phyloP scores from a whole-genome alignment of 441 rosid species.

The Euphorbia corollata region DNA sequence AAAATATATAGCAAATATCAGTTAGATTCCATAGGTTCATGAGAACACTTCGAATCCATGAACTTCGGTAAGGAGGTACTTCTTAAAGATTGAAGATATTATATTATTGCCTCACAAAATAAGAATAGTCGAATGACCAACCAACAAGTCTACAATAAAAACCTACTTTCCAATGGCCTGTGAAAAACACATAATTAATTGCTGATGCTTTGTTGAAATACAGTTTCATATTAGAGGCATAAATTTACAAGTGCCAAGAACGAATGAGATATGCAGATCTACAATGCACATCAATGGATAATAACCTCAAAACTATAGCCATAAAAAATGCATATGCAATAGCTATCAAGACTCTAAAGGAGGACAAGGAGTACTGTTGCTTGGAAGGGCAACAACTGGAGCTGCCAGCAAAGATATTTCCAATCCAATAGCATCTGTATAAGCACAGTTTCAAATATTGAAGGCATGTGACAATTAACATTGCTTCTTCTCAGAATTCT shows the following conservation, averaged over 20 bases:
- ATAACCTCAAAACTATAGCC: not conserved
- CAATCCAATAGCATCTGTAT: not conserved
- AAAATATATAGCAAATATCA: not conserved
- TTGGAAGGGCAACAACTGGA: not conserved
- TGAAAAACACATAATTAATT: not conserved
- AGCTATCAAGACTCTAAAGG: not conserved
- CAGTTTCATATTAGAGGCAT: not conserved
- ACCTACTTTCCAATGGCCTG: not conserved
- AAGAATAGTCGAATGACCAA: constrained; percentile 1
- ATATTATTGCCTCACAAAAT: not conserved
- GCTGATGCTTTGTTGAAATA: not conserved
- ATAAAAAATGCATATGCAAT: not conserved
- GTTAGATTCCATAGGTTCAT: not conserved
- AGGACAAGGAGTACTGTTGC: not conserved
- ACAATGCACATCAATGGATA: not conserved
- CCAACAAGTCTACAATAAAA: not conserved
- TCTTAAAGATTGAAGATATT: not conserved
- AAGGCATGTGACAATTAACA: not conserved
- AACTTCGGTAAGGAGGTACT: not conserved
- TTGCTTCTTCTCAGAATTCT: not conserved
- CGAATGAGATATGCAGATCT: not conserved
- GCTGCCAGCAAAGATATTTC: not conserved
- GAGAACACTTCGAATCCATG: not conserved
- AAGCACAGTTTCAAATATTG: not conserved
- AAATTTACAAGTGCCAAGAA: not conserved